Percentiles rank a stretch among this genome's conserved stretches.
Conservation (phyloP, 2,329 filamentous ascomycete species). For the Neonectria ditissima region DNA sequence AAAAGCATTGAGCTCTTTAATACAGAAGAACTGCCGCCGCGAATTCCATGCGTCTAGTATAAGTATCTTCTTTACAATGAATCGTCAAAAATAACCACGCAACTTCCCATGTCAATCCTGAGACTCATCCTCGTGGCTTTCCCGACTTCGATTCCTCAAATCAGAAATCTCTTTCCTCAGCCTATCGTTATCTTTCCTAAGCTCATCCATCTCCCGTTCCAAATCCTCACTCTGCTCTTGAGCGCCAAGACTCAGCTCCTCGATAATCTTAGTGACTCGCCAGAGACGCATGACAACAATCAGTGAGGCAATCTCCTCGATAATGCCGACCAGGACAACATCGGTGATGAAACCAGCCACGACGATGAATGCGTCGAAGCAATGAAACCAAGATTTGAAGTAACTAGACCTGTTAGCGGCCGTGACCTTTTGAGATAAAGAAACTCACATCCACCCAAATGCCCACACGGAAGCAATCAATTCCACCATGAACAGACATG, state of each 20-base stretch:
- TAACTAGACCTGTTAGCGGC: constrained; percentile 56
- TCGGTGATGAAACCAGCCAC: constrained; percentile 72
- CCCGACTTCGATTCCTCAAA: background rate
- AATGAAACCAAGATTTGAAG: constrained; percentile 69
- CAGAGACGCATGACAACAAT: constrained; percentile 75
- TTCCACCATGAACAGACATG: constrained; percentile 74
- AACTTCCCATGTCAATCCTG: too few species aligned
- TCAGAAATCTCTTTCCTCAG: constrained; percentile 13
- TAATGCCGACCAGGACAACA: constrained; percentile 67
- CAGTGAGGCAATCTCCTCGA: constrained; percentile 74
- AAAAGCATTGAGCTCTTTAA: too few species aligned
- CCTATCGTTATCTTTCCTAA: constrained; percentile 60
- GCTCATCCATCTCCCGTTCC: constrained; percentile 61
- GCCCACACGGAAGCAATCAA: constrained; percentile 69
- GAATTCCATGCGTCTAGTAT: too few species aligned
- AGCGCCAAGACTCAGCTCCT: constrained; percentile 74
- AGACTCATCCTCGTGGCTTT: background rate
- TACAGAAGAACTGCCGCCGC: too few species aligned
- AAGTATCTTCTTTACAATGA: too few species aligned
- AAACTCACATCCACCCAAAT: constrained; percentile 68
- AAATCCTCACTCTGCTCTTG: constrained; percentile 71
- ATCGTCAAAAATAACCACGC: background rate
- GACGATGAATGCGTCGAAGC: constrained; percentile 74
- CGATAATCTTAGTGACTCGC: constrained; percentile 77
- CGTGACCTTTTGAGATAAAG: background rate